These are phyloP conservation scores for Pseudogymnoascus sp. DNA, from an alignment of 2,329 filamentous ascomycete genomes.

Conservation along the genomic window DNA sequence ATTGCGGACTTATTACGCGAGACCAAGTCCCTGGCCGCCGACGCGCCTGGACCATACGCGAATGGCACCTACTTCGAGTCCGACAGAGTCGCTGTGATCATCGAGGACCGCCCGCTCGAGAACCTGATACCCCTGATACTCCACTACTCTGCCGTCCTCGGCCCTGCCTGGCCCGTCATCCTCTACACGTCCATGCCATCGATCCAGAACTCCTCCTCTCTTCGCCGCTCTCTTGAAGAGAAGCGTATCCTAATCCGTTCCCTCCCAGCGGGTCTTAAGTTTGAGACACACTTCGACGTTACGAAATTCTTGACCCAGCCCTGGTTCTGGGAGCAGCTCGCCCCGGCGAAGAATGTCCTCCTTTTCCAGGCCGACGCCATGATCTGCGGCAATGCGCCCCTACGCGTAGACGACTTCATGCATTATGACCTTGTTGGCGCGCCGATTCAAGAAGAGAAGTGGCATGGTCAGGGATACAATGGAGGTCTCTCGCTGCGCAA, in stretches of 20 bases:
- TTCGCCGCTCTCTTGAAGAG: conserved; percentile 27
- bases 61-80: conserved; percentile 4
- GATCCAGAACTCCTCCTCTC: conserved; percentile 23
- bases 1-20: not conserved
- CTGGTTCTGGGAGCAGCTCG: conserved; percentile 29
- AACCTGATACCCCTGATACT: conserved; percentile 29
- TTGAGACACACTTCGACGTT: conserved; percentile 29
- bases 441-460: conserved; percentile 22
- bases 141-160: conserved; percentile 31
- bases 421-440: conserved; percentile 30
- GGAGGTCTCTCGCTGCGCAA: conserved; percentile 29
- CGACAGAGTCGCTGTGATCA: conserved; percentile 28
- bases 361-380: conserved; percentile 28
- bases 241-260: conserved; percentile 29
- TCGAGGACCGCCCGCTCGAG: conserved; percentile 26
- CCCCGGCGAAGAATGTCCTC: conserved; percentile 27
- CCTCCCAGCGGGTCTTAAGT: conserved; percentile 27
- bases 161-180: conserved; percentile 35
- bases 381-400: conserved; percentile 23
- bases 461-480: conserved; percentile 22
- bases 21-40: not conserved
- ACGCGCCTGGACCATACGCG: not conserved
- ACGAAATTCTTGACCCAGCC: conserved; percentile 28
- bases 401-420: conserved; percentile 24
- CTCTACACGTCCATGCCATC: conserved; percentile 29